phyloP scores from a whole-genome alignment of 2,329 filamentous ascomycete species.

The Colletotrichum trifolii region DNA sequence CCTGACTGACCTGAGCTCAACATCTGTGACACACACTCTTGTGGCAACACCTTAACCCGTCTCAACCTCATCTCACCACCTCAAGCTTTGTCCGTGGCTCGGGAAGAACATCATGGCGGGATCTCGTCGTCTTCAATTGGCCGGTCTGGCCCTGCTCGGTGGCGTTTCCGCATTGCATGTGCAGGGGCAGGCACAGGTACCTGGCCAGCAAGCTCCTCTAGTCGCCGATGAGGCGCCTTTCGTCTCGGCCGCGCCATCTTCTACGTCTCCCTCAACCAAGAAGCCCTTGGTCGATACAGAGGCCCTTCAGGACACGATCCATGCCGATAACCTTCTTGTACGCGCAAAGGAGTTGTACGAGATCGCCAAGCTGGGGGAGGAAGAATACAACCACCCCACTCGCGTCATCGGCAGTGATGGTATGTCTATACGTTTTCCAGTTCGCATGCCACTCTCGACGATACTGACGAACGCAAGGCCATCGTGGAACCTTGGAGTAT shows the following conservation, averaged over 20 bases:
- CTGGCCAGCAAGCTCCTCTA: constrained; percentile 29
- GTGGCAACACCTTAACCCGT: constrained; percentile 17
- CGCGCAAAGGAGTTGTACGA: constrained; percentile 71
- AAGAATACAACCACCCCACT: constrained; percentile 75
- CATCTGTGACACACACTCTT: constrained; percentile 26
- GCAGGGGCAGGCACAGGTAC: constrained; percentile 29
- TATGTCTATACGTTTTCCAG: constrained; percentile 43
- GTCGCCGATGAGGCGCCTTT: constrained; percentile 27
- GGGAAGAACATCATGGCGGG: constrained; percentile 21
- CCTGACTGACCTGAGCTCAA: background rate
- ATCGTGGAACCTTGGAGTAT: constrained; percentile 72
- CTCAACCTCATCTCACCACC: constrained; percentile 26
- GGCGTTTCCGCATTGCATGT: constrained; percentile 30
- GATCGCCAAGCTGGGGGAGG: constrained; percentile 67
- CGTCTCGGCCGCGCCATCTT: constrained; percentile 10
- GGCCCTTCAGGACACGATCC: constrained; percentile 67
- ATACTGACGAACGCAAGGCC: constrained; percentile 55
- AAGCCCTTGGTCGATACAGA: constrained; percentile 63
- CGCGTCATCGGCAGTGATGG: constrained; percentile 76
- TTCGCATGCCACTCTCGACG: constrained; percentile 29
- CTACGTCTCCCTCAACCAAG: constrained; percentile 33
- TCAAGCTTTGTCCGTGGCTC: constrained; percentile 17
- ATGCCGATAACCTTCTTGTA: constrained; percentile 63
- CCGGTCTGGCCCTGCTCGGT: constrained; percentile 24
- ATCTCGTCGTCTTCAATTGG: constrained; percentile 25